A percentile compares a stretch with the other conserved stretches of the same genome.
Evolutionary conservation across 768 basidiomycete species (phyloP).

Genomic region (Auriscalpium vulgare): DNA sequence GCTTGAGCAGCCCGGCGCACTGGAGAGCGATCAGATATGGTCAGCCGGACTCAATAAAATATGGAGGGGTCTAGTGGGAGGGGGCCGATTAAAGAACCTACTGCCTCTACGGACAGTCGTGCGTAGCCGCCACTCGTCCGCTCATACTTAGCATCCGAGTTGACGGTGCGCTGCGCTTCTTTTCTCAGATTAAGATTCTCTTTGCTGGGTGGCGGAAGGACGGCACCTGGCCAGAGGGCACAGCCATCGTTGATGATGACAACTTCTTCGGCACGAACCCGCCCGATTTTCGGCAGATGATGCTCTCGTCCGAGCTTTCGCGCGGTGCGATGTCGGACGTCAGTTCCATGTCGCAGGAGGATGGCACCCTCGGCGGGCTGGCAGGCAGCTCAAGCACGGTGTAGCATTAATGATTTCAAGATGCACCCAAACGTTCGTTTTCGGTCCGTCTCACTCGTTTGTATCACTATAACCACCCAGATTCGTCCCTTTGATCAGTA

Average conservation of each 20-base stretch:
- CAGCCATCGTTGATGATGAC: conserved; percentile 16
- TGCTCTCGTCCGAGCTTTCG: too few relatives aligned
- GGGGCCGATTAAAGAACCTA: conserved; percentile 47
- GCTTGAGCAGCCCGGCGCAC: conserved; percentile 37
- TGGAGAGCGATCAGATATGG: conserved; percentile 49
- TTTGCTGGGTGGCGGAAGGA: conserved; percentile 72
- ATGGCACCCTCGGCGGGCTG: too few relatives aligned
- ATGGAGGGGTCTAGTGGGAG: conserved; percentile 54
- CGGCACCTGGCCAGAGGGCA: conserved; percentile 64
- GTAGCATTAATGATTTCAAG: too few relatives aligned
- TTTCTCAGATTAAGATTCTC: conserved; percentile 57
- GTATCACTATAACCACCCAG: too few relatives aligned
- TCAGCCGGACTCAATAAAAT: conserved; percentile 46
- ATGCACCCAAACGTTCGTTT: too few relatives aligned
- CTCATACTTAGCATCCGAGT: not conserved
- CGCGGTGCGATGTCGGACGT: too few relatives aligned
- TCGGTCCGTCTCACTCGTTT: too few relatives aligned
- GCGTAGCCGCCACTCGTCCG: conserved; percentile 22
- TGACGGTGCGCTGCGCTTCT: conserved; percentile 3
- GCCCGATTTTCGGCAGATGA: too few relatives aligned
- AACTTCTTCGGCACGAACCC: conserved; percentile 8
- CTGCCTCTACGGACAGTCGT: conserved; percentile 63
- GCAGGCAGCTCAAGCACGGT: too few relatives aligned
- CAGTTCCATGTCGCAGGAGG: too few relatives aligned
- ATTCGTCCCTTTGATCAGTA: too few relatives aligned